Evolutionary conservation across 179 eudicot species (phyloP).

Genomic region (Beta macrorhiza): DNA sequence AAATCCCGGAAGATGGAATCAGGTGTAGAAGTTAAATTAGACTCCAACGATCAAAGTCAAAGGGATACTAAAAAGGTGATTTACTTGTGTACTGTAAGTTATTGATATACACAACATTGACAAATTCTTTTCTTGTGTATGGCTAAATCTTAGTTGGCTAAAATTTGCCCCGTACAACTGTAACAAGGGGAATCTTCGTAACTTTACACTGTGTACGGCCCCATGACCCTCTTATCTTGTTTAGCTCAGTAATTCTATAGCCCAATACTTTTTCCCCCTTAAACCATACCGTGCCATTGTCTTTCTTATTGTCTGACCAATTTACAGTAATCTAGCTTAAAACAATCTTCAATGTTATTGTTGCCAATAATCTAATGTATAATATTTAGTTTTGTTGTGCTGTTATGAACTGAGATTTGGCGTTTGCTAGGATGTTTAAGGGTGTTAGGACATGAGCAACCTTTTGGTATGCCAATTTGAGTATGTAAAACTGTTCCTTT

Average conservation of each 20-base stretch:
- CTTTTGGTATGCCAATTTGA: background rate
- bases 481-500: too few relatives aligned
- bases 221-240: too few relatives aligned
- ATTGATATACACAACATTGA: background rate
- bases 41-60: conserved; percentile 33
- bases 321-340: background rate
- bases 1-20: conserved; percentile 54
- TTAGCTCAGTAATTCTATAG: too few relatives aligned
- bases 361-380: background rate
- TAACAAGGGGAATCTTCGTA: too few relatives aligned
- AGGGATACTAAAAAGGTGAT: conserved; percentile 51
- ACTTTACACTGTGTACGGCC: too few relatives aligned
- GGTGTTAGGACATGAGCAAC: background rate
- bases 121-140: background rate
- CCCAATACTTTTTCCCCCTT: background rate
- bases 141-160: too few relatives aligned
- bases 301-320: background rate
- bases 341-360: background rate
- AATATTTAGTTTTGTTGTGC: background rate
- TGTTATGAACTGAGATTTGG: background rate
- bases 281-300: background rate
- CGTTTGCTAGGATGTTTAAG: background rate
- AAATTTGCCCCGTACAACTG: too few relatives aligned
- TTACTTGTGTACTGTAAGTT: background rate
- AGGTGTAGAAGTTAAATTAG: conserved; percentile 40